Evolutionary conservation across 1,139 yeast genomes (phyloP).

Genomic region (Candida smagusa): DNA sequence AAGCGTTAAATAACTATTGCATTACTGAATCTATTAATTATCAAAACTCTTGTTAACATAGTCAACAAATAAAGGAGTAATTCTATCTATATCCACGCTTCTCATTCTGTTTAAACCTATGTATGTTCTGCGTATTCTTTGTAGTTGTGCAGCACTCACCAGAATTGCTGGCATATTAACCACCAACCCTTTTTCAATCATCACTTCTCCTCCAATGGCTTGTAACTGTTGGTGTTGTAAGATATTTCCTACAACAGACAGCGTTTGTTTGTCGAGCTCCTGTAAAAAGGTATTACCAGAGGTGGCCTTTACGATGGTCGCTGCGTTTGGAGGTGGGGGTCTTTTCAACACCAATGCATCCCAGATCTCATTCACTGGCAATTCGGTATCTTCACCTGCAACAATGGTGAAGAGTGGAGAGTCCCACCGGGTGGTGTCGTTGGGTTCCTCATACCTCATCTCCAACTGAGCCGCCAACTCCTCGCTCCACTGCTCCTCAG

Average conservation of each 20-base stretch:
- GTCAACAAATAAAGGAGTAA: constrained; percentile 69
- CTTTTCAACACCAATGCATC: constrained; percentile 59
- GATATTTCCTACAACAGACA: constrained; percentile 54
- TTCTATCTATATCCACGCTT: constrained; percentile 62
- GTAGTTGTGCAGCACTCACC: constrained; percentile 74
- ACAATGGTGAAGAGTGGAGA: constrained; percentile 79
- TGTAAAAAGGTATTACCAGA: constrained; percentile 72
- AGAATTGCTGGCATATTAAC: constrained; percentile 63
- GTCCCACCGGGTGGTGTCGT: constrained; percentile 86
- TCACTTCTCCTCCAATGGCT: constrained; percentile 50
- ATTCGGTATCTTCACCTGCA: constrained; percentile 43
- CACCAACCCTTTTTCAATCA: constrained; percentile 34
- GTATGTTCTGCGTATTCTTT: constrained; percentile 79
- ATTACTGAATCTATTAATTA: constrained; percentile 10
- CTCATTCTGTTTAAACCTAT: constrained; percentile 77
- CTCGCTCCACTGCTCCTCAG: constrained; percentile 57
- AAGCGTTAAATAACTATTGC: constrained; percentile 46
- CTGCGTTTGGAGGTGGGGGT: constrained; percentile 73
- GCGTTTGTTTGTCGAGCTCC: constrained; percentile 73
- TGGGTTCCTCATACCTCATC: constrained; percentile 93
- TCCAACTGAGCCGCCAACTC: constrained; percentile 65
- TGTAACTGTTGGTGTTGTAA: constrained; percentile 59
- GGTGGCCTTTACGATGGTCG: constrained; percentile 72
- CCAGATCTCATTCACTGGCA: constrained; percentile 74
- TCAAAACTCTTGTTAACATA: constrained; percentile 58